Base-by-base conservation (phyloP, 2,329 filamentous ascomycete species). In the Microcyclospora pomicola region DNA sequence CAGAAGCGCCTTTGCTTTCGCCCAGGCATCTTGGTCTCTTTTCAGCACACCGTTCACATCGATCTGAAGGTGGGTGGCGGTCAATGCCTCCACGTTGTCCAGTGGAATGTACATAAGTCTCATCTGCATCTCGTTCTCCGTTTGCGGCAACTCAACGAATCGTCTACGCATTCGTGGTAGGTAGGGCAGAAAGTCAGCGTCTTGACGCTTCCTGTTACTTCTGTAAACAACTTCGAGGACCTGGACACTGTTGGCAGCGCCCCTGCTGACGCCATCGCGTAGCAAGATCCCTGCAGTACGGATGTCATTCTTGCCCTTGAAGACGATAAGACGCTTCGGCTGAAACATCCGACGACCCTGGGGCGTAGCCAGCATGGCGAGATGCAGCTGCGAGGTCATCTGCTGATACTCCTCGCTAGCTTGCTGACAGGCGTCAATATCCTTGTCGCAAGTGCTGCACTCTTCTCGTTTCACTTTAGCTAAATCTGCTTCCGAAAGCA, bases 171-270 rank as follows among this genome's bases (percentile, higher is more conserved):
- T 84, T 0, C 65, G 63, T 4, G 80, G 73, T 2, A 93, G 62
- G 53, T 87, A 96, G 0, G 91, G 87, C 9, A 98, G 67, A 28
- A 92, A 68, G 53, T 96, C 88, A n/a, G 79, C 83, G 12, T 82
- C 75, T 51, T 87, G 78, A 29, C 85, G 74, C 39, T 75, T 73
- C 40, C 77, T 71, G 40, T 80, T 71, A 30, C 75, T 65, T 1
- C 77, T 42, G 33, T 44, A 72, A 44, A 72, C 77, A 45, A 95
- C 76, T 51, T 91, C 85, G 33, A 91, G 71, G 2, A 94, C 73
- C 49, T 85, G 80, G 11, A 95, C 63, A 6, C 71, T 79, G 1
- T 84, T 82, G 35, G 73, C 68, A 14, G 72, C 67, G 4, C 77
- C 78, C 37, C 71, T 72, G 46, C 71, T 78, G 14, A 78, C 68